A percentile compares a stretch with the other conserved stretches of the same genome.
These are phyloP conservation scores for Fusarium agapanthi DNA, from an alignment of 2,329 filamentous ascomycete genomes.

Conservation along the genomic window DNA sequence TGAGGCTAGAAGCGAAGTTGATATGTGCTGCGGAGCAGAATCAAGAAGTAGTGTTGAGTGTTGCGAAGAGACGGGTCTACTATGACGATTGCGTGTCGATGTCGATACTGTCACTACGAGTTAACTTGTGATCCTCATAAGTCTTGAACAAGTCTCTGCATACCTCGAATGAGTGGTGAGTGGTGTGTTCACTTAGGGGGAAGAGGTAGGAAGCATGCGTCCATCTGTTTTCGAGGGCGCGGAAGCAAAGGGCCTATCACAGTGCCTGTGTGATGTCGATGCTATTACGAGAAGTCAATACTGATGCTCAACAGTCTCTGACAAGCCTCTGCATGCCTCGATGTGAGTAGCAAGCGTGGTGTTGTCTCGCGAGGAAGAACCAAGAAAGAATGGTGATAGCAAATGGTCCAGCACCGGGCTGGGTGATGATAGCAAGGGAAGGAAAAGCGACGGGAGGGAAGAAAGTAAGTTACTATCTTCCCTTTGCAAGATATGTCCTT, in stretches of 20 bases:
- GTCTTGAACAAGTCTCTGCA: neutral
- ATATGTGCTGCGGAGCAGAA: neutral
- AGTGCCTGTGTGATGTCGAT: neutral
- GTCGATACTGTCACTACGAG: neutral
- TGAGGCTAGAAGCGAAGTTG: neutral
- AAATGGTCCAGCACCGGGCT: neutral
- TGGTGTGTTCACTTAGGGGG: neutral
- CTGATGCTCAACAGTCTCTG: neutral
- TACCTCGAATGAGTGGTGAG: neutral
- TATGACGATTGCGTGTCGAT: neutral
- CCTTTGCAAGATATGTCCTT: neutral
- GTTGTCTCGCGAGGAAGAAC: neutral
- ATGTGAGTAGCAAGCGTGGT: neutral
- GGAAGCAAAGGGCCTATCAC: neutral
- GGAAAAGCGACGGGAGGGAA: neutral
- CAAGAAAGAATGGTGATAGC: neutral
- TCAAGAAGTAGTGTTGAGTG: neutral
- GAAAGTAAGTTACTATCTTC: neutral
- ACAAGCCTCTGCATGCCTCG: neutral
- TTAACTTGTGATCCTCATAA: neutral
- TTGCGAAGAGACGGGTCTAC: neutral
- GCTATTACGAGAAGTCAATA: neutral
- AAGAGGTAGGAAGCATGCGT: neutral
- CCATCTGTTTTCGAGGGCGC: neutral
- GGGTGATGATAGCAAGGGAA: neutral